Percentiles rank a stretch among this genome's conserved stretches.
Evolutionary conservation across 169 alveolate genomes (phyloP).

Genomic region (Plasmodium coatneyi): DNA sequence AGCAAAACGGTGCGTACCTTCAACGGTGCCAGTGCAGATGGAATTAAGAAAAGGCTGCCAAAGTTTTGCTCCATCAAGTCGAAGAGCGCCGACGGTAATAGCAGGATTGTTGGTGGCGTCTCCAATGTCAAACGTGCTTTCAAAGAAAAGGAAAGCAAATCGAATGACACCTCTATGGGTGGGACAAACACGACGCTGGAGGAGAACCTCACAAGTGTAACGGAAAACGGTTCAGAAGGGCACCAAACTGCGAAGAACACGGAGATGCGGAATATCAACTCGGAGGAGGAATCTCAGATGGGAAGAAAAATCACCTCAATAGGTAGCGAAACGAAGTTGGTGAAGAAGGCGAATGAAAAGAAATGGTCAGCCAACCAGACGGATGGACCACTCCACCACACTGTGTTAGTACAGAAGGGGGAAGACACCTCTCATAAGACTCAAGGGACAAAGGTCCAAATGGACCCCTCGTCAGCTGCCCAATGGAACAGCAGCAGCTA

Average conservation of each 20-base stretch:
- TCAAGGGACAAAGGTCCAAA: neutral
- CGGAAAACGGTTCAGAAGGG: neutral
- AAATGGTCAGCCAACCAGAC: neutral
- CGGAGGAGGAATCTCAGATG: neutral
- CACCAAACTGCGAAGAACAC: neutral
- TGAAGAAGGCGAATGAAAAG: neutral
- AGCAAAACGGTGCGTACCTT: neutral
- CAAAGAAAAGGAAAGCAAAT: neutral
- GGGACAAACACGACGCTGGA: neutral
- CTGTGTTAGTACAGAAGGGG: neutral
- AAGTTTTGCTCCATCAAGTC: neutral
- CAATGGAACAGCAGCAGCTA: neutral
- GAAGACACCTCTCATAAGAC: neutral
- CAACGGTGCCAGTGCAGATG: neutral
- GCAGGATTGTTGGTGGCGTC: neutral
- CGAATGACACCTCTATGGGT: neutral
- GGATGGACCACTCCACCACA: neutral
- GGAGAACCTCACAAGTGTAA: neutral
- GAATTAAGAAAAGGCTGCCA: conserved; percentile 1
- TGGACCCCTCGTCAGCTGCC: neutral
- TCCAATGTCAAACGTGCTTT: neutral
- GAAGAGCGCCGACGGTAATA: neutral
- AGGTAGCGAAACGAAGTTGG: conserved; percentile 4
- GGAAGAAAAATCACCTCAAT: conserved; percentile 5
- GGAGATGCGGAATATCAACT: neutral